Percentiles rank a stretch among this genome's conserved stretches.
Evolutionary conservation across 2,329 filamentous ascomycete species (phyloP).

Genomic region (Paecilomyces sp.): DNA sequence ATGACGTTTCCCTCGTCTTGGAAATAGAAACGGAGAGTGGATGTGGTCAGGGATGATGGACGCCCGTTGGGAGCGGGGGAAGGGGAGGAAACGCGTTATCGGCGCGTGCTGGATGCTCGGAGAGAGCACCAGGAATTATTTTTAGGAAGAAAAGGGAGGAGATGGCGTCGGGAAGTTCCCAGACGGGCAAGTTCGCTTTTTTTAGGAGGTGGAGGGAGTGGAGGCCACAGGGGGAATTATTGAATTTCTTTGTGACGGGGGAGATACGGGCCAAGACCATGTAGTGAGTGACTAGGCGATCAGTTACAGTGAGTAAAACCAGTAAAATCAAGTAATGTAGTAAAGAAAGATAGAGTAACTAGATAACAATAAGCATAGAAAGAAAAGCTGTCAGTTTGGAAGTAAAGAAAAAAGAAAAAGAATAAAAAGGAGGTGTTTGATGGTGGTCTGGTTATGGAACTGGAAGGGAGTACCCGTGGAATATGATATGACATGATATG

Average conservation of each 20-base stretch:
- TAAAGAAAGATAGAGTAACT: too few species aligned
- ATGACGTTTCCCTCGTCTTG: not conserved
- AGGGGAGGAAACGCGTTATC: not conserved
- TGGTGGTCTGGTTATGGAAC: not conserved
- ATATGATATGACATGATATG: not conserved
- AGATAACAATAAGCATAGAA: too few species aligned
- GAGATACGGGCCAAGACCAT: not conserved
- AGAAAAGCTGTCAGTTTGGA: too few species aligned
- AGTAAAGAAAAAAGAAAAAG: too few species aligned
- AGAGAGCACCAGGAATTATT: not conserved
- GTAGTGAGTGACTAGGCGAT: not conserved
- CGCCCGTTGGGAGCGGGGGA: not conserved
- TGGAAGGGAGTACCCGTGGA: not conserved
- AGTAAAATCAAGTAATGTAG: too few species aligned
- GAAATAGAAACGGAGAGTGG: not conserved
- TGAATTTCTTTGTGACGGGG: not conserved
- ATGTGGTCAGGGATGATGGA: not conserved
- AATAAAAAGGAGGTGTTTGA: too few species aligned
- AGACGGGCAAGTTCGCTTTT: not conserved
- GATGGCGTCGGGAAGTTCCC: not conserved
- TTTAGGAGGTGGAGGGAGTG: not conserved
- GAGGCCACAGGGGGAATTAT: not conserved
- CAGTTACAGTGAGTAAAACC: too few species aligned
- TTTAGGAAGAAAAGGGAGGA: slow-evolving; percentile 2
- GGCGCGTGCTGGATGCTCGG: slow-evolving; percentile 2